Evolutionary conservation across 2,329 filamentous ascomycete species (phyloP).

Genomic region (Epichloe scottii): DNA sequence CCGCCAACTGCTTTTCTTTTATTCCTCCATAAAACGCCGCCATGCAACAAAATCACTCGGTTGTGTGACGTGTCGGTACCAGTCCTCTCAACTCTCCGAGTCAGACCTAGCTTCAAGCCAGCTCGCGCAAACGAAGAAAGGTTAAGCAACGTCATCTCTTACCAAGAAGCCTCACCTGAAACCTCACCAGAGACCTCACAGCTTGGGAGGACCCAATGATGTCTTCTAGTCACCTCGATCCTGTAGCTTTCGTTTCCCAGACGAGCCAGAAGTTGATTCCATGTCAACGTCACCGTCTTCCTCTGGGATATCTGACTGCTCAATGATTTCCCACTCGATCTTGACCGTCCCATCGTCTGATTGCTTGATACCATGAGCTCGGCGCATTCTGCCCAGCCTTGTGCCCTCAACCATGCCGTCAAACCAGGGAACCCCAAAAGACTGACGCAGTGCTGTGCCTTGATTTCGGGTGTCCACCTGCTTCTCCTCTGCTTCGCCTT

Average conservation of each 20-base stretch:
- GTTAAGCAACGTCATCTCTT: neutral
- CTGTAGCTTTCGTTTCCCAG: constrained; percentile 41
- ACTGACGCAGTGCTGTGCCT: constrained; percentile 31
- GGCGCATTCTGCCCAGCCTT: constrained; percentile 54
- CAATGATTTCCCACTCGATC: constrained; percentile 75
- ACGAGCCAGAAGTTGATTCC: constrained; percentile 17
- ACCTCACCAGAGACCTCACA: neutral
- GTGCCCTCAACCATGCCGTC: constrained; percentile 70
- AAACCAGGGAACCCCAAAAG: constrained; percentile 74
- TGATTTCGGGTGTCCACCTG: constrained; percentile 7
- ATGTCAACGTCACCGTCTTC: constrained; percentile 24
- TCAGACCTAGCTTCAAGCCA: neutral
- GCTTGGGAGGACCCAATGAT: neutral
- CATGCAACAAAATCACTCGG: neutral
- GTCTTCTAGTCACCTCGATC: constrained; percentile 22
- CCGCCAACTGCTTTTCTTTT: neutral
- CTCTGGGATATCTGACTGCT: constrained; percentile 43
- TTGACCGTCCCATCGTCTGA: constrained; percentile 51
- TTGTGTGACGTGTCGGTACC: neutral
- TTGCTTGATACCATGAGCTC: constrained; percentile 39
- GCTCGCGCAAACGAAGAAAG: neutral
- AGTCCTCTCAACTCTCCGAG: neutral
- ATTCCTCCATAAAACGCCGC: neutral
- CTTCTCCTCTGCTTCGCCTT: constrained; percentile 16
- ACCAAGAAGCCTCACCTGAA: no score